Evolutionary conservation across 768 basidiomycete genomes (phyloP).

Genomic region (Termitomyces sp.): DNA sequence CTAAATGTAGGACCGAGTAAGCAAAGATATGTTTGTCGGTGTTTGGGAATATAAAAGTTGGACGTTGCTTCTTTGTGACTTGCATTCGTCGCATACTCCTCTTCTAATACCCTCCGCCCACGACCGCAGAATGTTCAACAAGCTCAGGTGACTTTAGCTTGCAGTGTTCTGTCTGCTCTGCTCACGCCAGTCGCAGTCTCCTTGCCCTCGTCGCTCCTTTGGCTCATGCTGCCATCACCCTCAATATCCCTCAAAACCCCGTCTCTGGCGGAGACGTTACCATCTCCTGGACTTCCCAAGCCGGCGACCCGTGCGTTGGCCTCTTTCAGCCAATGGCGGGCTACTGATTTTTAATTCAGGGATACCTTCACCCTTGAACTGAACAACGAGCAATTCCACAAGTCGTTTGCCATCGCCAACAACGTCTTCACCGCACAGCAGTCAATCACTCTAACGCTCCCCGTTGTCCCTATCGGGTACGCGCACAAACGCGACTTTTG

Average conservation of each 20-base stretch:
- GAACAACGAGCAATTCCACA: slow-evolving; percentile 43
- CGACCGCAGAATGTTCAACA: slow-evolving; percentile 17
- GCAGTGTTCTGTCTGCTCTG: background rate
- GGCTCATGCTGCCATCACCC: slow-evolving; percentile 45
- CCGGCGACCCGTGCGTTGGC: slow-evolving; percentile 38
- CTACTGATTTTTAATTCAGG: background rate
- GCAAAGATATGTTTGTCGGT: slow-evolving; percentile 15
- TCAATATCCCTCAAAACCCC: slow-evolving; percentile 30
- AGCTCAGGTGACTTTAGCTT: background rate
- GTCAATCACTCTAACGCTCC: slow-evolving; percentile 35
- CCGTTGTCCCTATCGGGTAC: slow-evolving; percentile 42
- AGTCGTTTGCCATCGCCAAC: slow-evolving; percentile 49
- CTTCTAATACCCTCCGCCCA: slow-evolving; percentile 17
- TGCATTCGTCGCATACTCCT: slow-evolving; percentile 13
- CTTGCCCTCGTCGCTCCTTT: slow-evolving; percentile 41
- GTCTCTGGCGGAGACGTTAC: slow-evolving; percentile 29
- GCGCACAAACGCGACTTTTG: no score
- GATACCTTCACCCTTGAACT: slow-evolving; percentile 42
- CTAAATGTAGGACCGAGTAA: no score
- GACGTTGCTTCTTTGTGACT: slow-evolving; percentile 8
- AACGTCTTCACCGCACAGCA: slow-evolving; percentile 33
- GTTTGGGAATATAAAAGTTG: slow-evolving; percentile 24
- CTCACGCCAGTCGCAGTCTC: slow-evolving; percentile 19
- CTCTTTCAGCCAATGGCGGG: background rate
- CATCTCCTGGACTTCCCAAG: slow-evolving; percentile 38